Evolutionary conservation across 1,284 basidiomycete species (phyloP).

Genomic region (Cryptococcus wingfieldii): DNA sequence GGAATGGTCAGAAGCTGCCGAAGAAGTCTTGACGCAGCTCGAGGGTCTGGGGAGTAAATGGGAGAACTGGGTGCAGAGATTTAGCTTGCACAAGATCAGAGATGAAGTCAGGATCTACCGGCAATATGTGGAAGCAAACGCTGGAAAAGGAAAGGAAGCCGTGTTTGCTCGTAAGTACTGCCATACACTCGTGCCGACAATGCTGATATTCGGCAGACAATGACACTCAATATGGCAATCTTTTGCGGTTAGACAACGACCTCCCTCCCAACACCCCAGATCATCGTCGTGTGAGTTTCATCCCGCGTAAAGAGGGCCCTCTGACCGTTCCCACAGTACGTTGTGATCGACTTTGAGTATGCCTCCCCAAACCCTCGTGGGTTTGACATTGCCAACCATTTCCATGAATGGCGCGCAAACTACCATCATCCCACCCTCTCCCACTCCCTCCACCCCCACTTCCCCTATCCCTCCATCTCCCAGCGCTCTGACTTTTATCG

Average conservation of each 20-base stretch:
- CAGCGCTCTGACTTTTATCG: conserved; percentile 77
- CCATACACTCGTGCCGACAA: neutral
- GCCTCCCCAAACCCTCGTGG: conserved; percentile 81
- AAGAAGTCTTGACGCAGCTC: conserved; percentile 31
- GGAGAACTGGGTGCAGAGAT: conserved; percentile 41
- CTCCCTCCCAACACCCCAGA: conserved; percentile 50
- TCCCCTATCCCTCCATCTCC: conserved; percentile 65
- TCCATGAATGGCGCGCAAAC: conserved; percentile 90
- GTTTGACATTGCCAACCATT: conserved; percentile 93
- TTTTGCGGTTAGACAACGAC: conserved; percentile 65
- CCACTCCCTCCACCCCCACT: conserved; percentile 67
- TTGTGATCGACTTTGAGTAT: conserved; percentile 95
- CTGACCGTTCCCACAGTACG: conserved; percentile 56
- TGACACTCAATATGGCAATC: conserved; percentile 88
- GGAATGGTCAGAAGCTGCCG: conserved; percentile 53
- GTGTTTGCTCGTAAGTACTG: conserved; percentile 47
- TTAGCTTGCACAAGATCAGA: conserved; percentile 39
- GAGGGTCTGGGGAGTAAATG: conserved; percentile 30
- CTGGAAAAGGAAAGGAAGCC: conserved; percentile 37
- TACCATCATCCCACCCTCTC: conserved; percentile 65
- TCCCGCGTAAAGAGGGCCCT: neutral
- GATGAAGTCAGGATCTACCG: conserved; percentile 43
- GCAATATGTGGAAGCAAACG: conserved; percentile 33
- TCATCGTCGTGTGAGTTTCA: conserved; percentile 43
- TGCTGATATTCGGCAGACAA: conserved; percentile 61